These are phyloP conservation scores for Thelonectria rubi DNA, from an alignment of 2,329 filamentous ascomycete species.

Conservation along the genomic window DNA sequence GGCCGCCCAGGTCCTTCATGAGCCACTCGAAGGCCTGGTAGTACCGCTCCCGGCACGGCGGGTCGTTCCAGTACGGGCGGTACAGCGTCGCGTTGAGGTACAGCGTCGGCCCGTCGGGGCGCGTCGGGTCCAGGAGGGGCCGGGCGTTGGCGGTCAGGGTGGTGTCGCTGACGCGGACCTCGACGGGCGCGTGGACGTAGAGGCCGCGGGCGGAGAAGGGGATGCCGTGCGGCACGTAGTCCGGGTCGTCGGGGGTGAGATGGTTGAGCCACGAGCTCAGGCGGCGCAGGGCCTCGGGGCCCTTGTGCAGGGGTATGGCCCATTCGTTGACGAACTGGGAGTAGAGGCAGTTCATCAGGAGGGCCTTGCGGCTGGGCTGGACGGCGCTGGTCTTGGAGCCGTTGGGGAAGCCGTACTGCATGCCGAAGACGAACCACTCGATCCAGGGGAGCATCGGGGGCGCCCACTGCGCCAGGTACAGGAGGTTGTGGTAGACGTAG, in stretches of 20 bases:
- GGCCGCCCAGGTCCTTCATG: slow-evolving; percentile 84
- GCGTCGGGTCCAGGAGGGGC: slow-evolving; percentile 75
- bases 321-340: slow-evolving; percentile 99
- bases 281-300: slow-evolving; percentile 85
- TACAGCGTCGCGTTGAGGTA: slow-evolving; percentile 94
- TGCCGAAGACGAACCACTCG: slow-evolving; percentile 96
- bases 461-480: slow-evolving; percentile 80
- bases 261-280: slow-evolving; percentile 86
- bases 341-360: slow-evolving; percentile 97
- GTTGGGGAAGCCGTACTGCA: slow-evolving; percentile 92
- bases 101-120: slow-evolving; percentile 73
- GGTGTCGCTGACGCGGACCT: slow-evolving; percentile 87
- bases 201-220: slow-evolving; percentile 82
- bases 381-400: slow-evolving; percentile 76
- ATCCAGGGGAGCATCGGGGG: slow-evolving; percentile 86
- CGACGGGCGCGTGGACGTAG: slow-evolving; percentile 89
- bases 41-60: slow-evolving; percentile 78
- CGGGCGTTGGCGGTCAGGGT: slow-evolving; percentile 49
- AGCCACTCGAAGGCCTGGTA: slow-evolving; percentile 92
- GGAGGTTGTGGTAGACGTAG: slow-evolving; percentile 89
- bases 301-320: slow-evolving; percentile 86
- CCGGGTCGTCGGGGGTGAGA: slow-evolving; percentile 67
- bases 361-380: slow-evolving; percentile 79
- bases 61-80: slow-evolving; percentile 80
- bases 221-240: slow-evolving; percentile 73